A percentile compares a stretch with the other conserved stretches of the same genome.
phyloP scores from a whole-genome alignment of 306 rosid genomes.

The Arachis stenosperma region DNA sequence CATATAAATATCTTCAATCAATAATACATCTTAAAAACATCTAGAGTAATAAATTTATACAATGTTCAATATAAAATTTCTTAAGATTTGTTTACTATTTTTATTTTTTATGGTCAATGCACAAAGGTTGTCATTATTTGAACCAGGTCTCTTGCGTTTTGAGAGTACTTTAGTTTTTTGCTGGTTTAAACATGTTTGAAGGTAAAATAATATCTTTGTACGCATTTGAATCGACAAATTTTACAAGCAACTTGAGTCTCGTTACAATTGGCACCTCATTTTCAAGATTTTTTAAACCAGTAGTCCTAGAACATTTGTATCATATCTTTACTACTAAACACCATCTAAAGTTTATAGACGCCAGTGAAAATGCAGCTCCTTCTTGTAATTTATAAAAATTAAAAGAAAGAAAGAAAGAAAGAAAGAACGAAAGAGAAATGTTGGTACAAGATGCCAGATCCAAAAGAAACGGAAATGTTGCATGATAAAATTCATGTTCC shows the following conservation, averaged over 20 bases:
- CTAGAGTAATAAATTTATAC: too few species aligned
- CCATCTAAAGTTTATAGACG: too few species aligned
- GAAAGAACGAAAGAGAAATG: neutral
- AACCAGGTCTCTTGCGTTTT: neutral
- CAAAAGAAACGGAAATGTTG: neutral
- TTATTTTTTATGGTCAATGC: slow-evolving; percentile 15
- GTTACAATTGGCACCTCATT: neutral
- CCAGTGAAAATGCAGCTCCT: neutral
- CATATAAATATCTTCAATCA: too few species aligned
- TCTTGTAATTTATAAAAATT: neutral
- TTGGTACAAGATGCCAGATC: neutral
- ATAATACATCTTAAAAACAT: too few species aligned
- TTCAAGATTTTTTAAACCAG: too few species aligned
- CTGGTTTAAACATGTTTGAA: neutral
- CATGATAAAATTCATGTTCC: neutral
- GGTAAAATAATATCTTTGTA: neutral
- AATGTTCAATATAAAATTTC: too few species aligned
- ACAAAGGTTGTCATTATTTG: slow-evolving; percentile 13
- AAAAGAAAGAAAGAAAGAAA: too few species aligned
- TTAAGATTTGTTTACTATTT: too few species aligned
- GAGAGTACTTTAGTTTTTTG: neutral
- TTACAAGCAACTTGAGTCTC: slow-evolving; percentile 1
- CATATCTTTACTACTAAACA: too few species aligned
- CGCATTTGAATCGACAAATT: neutral
- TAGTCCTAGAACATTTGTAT: too few species aligned